phyloP scores from a whole-genome alignment of 345 rosid species.

The Adansonia digitata region DNA sequence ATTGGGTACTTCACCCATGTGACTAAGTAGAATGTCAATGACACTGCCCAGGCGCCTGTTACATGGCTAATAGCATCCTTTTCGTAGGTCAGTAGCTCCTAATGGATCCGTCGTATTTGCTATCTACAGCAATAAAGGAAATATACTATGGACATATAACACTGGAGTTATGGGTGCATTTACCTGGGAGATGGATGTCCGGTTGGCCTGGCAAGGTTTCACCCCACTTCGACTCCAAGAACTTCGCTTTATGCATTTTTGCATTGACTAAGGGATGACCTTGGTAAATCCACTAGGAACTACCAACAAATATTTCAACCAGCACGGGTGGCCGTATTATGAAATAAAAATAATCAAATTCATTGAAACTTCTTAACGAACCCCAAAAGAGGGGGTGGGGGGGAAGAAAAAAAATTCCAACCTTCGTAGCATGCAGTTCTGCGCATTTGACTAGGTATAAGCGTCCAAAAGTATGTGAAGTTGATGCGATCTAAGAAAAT shows the following conservation, averaged over 20 bases:
- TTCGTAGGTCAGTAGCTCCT: conserved; percentile 23
- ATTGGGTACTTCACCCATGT: no score
- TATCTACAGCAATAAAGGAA: conserved; percentile 30
- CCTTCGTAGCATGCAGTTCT: no score
- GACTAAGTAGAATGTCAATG: conserved; percentile 9
- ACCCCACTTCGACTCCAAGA: conserved; percentile 39
- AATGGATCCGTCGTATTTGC: conserved; percentile 40
- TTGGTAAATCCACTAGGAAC: not conserved
- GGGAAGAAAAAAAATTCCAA: no score
- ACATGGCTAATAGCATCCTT: no score
- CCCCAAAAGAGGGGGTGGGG: not conserved
- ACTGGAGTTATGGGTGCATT: conserved; percentile 46
- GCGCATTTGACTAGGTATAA: no score
- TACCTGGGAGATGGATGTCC: conserved; percentile 34
- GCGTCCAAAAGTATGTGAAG: no score
- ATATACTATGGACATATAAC: conserved; percentile 30
- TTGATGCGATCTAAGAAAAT: no score
- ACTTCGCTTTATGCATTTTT: conserved; percentile 31
- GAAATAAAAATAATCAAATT: not conserved
- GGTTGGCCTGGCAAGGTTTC: conserved; percentile 25
- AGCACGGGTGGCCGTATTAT: not conserved
- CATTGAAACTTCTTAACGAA: not conserved
- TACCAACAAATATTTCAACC: not conserved
- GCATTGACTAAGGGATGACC: conserved; percentile 8
- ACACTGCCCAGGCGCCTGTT: conserved; percentile 33